Percentiles rank a stretch among this genome's conserved stretches.
Conservation (phyloP, 768 basidiomycete species). For the Brasilioporus rufonigricans region DNA sequence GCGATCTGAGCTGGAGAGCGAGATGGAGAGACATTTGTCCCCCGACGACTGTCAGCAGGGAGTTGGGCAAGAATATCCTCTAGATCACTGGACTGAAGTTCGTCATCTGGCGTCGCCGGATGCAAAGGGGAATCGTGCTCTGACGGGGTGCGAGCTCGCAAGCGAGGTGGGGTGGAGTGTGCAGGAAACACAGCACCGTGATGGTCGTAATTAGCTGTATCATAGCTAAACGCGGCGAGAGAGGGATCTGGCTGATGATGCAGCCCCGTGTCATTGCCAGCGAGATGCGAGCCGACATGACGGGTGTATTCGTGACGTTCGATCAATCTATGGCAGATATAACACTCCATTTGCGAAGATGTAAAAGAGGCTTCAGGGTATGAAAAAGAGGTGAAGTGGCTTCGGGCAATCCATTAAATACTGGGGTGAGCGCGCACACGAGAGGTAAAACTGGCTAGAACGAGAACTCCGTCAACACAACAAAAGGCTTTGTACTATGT, state of each 20-base stretch:
- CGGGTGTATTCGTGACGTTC: slow-evolving; percentile 8
- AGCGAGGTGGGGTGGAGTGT: neutral
- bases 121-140: neutral
- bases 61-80: neutral
- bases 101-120: neutral
- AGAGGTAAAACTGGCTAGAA: neutral
- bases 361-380: neutral
- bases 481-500: neutral
- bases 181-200: neutral
- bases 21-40: neutral
- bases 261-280: neutral
- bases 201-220: neutral
- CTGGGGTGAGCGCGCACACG: too few relatives aligned
- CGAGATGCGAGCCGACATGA: slow-evolving; percentile 12
- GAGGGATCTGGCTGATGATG: neutral
- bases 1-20: too few relatives aligned
- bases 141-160: neutral
- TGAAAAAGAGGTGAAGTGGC: neutral
- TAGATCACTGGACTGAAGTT: neutral
- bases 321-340: slow-evolving; percentile 15
- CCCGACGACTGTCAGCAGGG: neutral
- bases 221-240: neutral
- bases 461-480: slow-evolving; percentile 1
- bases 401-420: neutral
- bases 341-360: slow-evolving; percentile 12